phyloP scores from a whole-genome alignment of 2,329 filamentous ascomycete genomes.

The Sporothrix pseudoabietina region DNA sequence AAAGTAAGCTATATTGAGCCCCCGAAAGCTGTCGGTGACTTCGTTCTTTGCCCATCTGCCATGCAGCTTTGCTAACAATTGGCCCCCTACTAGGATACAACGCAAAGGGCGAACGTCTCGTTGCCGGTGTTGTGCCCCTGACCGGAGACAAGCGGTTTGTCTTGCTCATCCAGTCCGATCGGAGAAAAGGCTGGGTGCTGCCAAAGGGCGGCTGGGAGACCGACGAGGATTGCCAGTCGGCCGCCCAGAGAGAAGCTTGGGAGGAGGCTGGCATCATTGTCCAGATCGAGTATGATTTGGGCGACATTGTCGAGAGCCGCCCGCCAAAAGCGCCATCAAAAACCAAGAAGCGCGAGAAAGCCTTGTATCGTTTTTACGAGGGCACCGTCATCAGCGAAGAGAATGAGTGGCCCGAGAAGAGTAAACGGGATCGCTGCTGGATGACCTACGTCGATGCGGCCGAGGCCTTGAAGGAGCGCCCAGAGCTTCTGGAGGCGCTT shows the following conservation, averaged over 20 bases:
- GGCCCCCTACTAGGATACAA: slow-evolving; percentile 73
- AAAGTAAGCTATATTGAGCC: slow-evolving; percentile 56
- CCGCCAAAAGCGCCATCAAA: slow-evolving; percentile 63
- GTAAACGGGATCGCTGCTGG: slow-evolving; percentile 90
- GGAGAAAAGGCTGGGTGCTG: slow-evolving; percentile 90
- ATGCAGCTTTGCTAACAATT: neutral
- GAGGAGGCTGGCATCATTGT: slow-evolving; percentile 94
- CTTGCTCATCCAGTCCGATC: slow-evolving; percentile 88
- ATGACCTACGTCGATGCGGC: slow-evolving; percentile 83
- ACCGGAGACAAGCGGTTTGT: slow-evolving; percentile 85
- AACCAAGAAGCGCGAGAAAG: slow-evolving; percentile 62
- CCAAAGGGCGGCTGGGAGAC: slow-evolving; percentile 98
- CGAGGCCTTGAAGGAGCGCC: slow-evolving; percentile 72
- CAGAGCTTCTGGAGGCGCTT: slow-evolving; percentile 86
- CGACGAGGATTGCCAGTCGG: slow-evolving; percentile 84
- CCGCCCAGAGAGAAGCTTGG: slow-evolving; percentile 91
- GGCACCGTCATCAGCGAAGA: slow-evolving; percentile 85
- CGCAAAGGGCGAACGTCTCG: slow-evolving; percentile 86
- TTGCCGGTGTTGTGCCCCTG: slow-evolving; percentile 90
- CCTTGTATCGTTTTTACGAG: slow-evolving; percentile 80
- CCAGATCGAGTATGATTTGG: slow-evolving; percentile 81
- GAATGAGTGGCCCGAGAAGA: slow-evolving; percentile 86
- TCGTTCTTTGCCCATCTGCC: neutral
- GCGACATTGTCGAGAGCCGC: slow-evolving; percentile 80
- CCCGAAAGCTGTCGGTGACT: slow-evolving; percentile 48